Evolutionary conservation across 805 yeast species (phyloP).

Genomic region (Candida vaughaniae): DNA sequence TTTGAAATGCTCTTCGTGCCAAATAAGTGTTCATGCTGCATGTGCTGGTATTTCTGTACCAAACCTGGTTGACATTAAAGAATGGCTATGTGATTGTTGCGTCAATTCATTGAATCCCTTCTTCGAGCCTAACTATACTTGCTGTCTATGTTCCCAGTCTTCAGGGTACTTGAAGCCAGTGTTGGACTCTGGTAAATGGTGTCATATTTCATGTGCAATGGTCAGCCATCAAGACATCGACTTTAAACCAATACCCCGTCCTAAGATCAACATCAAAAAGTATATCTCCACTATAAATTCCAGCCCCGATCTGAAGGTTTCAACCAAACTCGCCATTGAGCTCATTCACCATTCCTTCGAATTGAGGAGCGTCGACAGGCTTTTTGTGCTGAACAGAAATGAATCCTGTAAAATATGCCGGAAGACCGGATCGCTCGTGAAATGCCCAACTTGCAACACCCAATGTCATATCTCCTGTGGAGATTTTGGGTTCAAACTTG

Average conservation of each 20-base stretch:
- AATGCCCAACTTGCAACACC: constrained; percentile 47
- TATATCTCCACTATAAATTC: background rate
- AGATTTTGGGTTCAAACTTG: constrained; percentile 51
- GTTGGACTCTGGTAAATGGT: constrained; percentile 62
- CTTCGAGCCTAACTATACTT: constrained; percentile 54
- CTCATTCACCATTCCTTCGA: constrained; percentile 15
- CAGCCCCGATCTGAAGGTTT: background rate
- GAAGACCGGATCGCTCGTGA: constrained; percentile 45
- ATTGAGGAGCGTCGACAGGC: constrained; percentile 27
- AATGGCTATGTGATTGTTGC: constrained; percentile 84
- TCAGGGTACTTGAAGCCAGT: constrained; percentile 73
- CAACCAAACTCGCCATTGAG: constrained; percentile 3
- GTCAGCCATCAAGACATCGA: constrained; percentile 43
- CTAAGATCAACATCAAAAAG: constrained; percentile 1
- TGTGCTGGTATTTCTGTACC: constrained; percentile 56
- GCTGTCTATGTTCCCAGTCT: constrained; percentile 57
- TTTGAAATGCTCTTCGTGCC: constrained; percentile 41
- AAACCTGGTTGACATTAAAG: constrained; percentile 21
- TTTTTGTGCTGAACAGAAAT: background rate
- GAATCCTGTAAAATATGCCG: constrained; percentile 1
- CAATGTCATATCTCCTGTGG: constrained; percentile 59
- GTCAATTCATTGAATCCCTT: constrained; percentile 65
- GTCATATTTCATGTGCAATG: constrained; percentile 71
- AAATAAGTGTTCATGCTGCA: constrained; percentile 62
- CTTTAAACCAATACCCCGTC: constrained; percentile 30